Percentiles rank a stretch among this genome's conserved stretches.
These are phyloP conservation scores for Vigna angularis DNA, from an alignment of 306 rosid species.

Conservation along the genomic window DNA sequence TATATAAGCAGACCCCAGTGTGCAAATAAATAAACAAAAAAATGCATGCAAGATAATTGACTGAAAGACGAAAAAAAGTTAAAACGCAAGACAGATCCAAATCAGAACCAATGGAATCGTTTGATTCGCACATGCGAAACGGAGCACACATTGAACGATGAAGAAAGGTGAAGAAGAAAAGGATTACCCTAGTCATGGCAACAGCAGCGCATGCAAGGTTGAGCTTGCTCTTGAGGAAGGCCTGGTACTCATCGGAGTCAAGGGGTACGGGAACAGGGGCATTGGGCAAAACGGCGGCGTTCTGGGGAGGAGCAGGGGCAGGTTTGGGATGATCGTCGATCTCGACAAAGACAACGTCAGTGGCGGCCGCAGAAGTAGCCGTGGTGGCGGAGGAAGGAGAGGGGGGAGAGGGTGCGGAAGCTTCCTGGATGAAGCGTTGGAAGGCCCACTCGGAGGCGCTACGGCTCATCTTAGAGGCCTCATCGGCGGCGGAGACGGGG, in stretches of 20 bases:
- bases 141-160: background rate
- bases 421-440: constrained; percentile 75
- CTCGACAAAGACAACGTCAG: constrained; percentile 46
- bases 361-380: constrained; percentile 52
- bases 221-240: constrained; percentile 87
- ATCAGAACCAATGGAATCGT: background rate
- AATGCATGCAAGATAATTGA: background rate
- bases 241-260: constrained; percentile 79
- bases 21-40: background rate
- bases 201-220: constrained; percentile 92
- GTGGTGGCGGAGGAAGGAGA: constrained; percentile 54
- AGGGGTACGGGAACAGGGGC: constrained; percentile 45
- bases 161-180: background rate
- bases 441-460: constrained; percentile 96
- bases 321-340: constrained; percentile 37
- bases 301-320: background rate
- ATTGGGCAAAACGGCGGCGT: constrained; percentile 30
- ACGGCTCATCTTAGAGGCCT: constrained; percentile 68
- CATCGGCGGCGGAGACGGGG: constrained; percentile 26
- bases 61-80: background rate
- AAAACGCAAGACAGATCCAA: constrained; percentile 14
- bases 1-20: background rate
- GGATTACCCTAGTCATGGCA: constrained; percentile 76
- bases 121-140: background rate
- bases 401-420: constrained; percentile 50